Conservation (phyloP, 441 rosid species). For the Sinapis alba region DNA sequence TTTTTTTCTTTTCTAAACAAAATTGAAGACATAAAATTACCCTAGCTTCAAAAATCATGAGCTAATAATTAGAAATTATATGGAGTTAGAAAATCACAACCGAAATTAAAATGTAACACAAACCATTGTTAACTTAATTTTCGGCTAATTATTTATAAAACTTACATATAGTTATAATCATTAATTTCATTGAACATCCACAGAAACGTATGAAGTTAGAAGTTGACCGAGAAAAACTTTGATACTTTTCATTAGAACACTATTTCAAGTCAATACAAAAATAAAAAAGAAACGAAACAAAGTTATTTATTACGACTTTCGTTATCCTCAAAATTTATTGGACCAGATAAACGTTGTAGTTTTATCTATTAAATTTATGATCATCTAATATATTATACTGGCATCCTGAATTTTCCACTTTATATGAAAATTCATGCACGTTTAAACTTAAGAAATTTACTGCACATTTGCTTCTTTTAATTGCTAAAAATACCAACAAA, state of each 20-base stretch:
- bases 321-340: neutral
- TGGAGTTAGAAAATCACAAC: neutral
- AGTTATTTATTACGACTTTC: neutral
- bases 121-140: neutral
- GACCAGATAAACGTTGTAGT: too few relatives aligned
- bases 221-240: conserved; percentile 5
- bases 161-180: neutral
- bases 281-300: neutral
- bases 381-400: too few relatives aligned
- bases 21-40: neutral
- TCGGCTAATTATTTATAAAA: neutral
- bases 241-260: neutral
- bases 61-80: neutral
- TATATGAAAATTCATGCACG: neutral
- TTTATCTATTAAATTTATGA: too few relatives aligned
- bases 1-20: too few relatives aligned
- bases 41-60: neutral
- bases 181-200: neutral
- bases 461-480: neutral
- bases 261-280: conserved; percentile 14
- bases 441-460: neutral
- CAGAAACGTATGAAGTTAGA: conserved; percentile 9
- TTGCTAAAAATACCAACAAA: neutral
- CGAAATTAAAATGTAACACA: neutral
- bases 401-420: conserved; percentile 1